Base-by-base conservation (phyloP, 495 filamentous ascomycete genomes). In the Eremomyces bilateralis region DNA sequence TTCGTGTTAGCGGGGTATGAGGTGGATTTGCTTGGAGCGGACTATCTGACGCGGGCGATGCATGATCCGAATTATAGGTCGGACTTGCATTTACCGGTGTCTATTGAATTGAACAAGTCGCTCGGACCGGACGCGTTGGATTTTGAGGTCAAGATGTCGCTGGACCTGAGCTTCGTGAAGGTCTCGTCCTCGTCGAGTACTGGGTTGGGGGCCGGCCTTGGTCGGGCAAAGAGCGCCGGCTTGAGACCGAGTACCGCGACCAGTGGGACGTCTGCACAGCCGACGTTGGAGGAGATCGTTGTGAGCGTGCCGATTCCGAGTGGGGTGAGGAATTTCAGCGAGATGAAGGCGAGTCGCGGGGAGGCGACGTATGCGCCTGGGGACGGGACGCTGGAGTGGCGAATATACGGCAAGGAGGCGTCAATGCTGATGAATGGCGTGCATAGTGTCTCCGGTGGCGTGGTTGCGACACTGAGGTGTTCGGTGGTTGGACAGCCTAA, bases 1-100 rank as follows among this genome's bases (percentile, higher is more conserved):
- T 97, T 95, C 49, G 78, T 88, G 10, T 64, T 97, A 5, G 82
- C 81, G 18, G 83, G 84, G 3, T 97, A 97, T 46, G 88, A 92
- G 52, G 82, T 92, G 21, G 79, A 95, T 54, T 61, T 97, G 16
- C 61, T 97, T 16, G 51, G 49, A n/a, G 20, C 40, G 4, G 43
- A 43, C 20, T 40, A 33, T 19, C 44, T 52, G 4, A 20, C 11
- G 16, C 10, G 8, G 10, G 30, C 30, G 6, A 6, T 18, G 10
- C 8, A 6, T 16, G 15, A 24, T 10, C 15, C 15, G 13, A 35
- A 35, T 12, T 18, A 6, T 5, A 51, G 55, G 15, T 53, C 71
- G 32, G 76, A 70, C 47, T 57, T 94, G 2, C 77, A 80, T 38
- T 54, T 97, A 4, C 88, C 88, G 0, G 79, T 85, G 0, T 64